A percentile compares a stretch with the other conserved stretches of the same genome.
These are phyloP conservation scores for Elsinoe necatrix DNA, from an alignment of 2,329 filamentous ascomycete species.

Conservation along the genomic window DNA sequence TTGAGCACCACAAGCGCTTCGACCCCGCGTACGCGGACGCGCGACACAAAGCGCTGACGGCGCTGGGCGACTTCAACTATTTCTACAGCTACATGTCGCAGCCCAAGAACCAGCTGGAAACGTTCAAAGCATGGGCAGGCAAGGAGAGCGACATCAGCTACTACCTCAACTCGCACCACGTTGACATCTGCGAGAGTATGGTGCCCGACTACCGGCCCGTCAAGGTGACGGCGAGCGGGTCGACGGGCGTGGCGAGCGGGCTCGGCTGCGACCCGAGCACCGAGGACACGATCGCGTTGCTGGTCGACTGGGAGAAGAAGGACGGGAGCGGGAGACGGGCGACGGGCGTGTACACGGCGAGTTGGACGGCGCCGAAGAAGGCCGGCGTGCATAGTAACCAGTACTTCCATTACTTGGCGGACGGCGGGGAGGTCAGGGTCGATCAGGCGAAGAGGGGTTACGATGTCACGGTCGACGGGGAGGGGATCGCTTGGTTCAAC, in stretches of 20 bases:
- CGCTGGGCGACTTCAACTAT: slow-evolving; percentile 90
- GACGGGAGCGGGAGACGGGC: slow-evolving; percentile 61
- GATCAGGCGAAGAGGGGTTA: slow-evolving; percentile 94
- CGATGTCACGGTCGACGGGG: slow-evolving; percentile 78
- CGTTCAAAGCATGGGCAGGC: slow-evolving; percentile 90
- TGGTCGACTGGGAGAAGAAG: slow-evolving; percentile 80
- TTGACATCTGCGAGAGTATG: slow-evolving; percentile 91
- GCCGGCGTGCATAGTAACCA: slow-evolving; percentile 95
- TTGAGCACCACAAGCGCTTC: slow-evolving; percentile 95
- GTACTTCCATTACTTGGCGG: slow-evolving; percentile 90
- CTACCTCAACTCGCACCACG: slow-evolving; percentile 91
- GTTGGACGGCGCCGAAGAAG: slow-evolving; percentile 87
- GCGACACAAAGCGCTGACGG: slow-evolving; percentile 59
- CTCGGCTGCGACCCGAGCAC: slow-evolving; percentile 73
- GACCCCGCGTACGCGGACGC: slow-evolving; percentile 91
- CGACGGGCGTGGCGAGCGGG: slow-evolving; percentile 67
- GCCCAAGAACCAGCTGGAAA: slow-evolving; percentile 83
- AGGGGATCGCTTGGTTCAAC: slow-evolving; percentile 73
- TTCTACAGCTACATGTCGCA: slow-evolving; percentile 97
- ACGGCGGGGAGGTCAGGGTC: slow-evolving; percentile 74
- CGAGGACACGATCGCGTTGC: slow-evolving; percentile 85
- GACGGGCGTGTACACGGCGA: slow-evolving; percentile 85
- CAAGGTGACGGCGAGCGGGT: slow-evolving; percentile 68
- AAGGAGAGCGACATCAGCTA: slow-evolving; percentile 90
- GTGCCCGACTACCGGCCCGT: slow-evolving; percentile 71